Conservation (phyloP, 148 eudicot species). For the Pharnaceum exiguum region DNA sequence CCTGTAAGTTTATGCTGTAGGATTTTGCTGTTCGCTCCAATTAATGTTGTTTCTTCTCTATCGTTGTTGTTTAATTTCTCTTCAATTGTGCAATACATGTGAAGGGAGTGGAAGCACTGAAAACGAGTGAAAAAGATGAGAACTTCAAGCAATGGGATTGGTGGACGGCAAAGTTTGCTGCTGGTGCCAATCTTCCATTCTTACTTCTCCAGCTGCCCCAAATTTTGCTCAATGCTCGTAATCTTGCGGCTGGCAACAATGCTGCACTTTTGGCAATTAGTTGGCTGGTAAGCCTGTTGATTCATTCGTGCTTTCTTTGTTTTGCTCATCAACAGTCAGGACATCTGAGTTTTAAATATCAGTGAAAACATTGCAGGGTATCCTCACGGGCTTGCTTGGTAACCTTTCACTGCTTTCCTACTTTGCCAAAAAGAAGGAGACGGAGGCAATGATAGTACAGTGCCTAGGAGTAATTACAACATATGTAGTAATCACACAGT, state of each 20-base stretch:
- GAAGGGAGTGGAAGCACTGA: constrained; percentile 19
- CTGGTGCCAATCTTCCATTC: constrained; percentile 84
- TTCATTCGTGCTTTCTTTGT: neutral
- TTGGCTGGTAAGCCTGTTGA: constrained; percentile 74
- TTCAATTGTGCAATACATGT: neutral
- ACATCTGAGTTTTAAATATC: neutral
- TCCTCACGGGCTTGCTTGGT: constrained; percentile 89
- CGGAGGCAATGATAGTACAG: constrained; percentile 80
- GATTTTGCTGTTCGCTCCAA: neutral
- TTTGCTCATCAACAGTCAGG: neutral
- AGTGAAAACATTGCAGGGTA: constrained; percentile 48
- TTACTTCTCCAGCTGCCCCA: constrained; percentile 88
- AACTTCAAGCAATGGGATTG: constrained; percentile 73
- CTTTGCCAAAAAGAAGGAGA: constrained; percentile 85
- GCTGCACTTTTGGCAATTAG: constrained; percentile 79
- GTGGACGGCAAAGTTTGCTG: constrained; percentile 75
- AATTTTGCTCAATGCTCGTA: constrained; percentile 79
- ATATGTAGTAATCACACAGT: constrained; percentile 70
- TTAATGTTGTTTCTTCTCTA: neutral
- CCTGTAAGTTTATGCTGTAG: constrained; percentile 23
- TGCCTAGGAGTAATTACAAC: constrained; percentile 77
- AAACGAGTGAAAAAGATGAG: constrained; percentile 22
- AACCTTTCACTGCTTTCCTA: constrained; percentile 81
- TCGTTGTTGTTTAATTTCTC: neutral
- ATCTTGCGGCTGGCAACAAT: constrained; percentile 71